Conservation (phyloP, 345 rosid species). For the Punica granatum region DNA sequence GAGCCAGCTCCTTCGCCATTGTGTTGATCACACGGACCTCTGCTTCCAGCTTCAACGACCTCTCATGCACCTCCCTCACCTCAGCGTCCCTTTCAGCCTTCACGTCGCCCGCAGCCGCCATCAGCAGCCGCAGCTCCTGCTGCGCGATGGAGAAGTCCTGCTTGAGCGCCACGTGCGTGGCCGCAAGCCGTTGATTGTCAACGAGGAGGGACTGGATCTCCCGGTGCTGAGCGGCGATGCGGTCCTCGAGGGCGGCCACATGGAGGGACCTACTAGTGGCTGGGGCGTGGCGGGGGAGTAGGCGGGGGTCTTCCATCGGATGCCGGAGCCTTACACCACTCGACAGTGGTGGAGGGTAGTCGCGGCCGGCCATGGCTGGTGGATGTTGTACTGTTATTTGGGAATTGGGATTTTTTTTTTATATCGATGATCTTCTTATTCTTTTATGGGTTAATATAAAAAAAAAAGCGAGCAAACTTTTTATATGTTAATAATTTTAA, state of each 20-base stretch:
- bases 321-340: conserved; percentile 2
- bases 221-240: conserved; percentile 51
- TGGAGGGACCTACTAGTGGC: conserved; percentile 13
- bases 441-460: no score
- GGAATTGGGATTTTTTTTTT: no score
- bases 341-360: conserved; percentile 6
- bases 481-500: no score
- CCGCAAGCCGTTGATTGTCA: conserved; percentile 58
- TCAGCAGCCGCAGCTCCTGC: conserved; percentile 43
- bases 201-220: conserved; percentile 66
- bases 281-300: conserved; percentile 4
- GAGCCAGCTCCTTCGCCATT: conserved; percentile 45
- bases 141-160: conserved; percentile 54
- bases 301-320: conserved; percentile 10
- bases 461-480: no score
- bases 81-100: conserved; percentile 58
- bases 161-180: conserved; percentile 57
- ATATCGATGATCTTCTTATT: no score
- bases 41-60: conserved; percentile 56
- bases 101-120: conserved; percentile 34
- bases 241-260: conserved; percentile 54
- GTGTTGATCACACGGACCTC: conserved; percentile 48
- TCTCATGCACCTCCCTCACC: conserved; percentile 61
- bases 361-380: conserved; percentile 16
- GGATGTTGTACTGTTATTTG: no score